A percentile compares a stretch with the other conserved stretches of the same genome.
phyloP scores from a whole-genome alignment of 768 basidiomycete genomes.

The Pisolithus marmoratus region DNA sequence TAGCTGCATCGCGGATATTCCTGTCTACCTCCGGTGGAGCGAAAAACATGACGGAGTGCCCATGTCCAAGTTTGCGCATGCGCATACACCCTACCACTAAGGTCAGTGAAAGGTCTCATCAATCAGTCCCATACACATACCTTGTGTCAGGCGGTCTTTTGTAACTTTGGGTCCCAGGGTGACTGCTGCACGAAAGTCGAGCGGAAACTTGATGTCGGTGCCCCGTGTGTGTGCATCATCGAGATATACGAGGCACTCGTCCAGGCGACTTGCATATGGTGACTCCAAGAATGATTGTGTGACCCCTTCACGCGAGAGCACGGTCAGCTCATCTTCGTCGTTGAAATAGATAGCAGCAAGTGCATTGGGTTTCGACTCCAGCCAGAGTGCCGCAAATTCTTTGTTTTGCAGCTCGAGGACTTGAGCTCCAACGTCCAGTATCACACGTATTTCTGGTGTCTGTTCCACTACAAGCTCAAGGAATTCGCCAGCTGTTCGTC shows the following conservation, averaged over 20 bases:
- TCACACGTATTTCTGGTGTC: slow-evolving; percentile 33
- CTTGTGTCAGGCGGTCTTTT: slow-evolving; percentile 46
- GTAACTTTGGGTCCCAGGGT: slow-evolving; percentile 45
- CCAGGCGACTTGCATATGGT: slow-evolving; percentile 35
- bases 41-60: slow-evolving; percentile 39
- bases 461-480: slow-evolving; percentile 26
- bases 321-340: slow-evolving; percentile 29
- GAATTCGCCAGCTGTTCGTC: slow-evolving; percentile 15
- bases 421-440: slow-evolving; percentile 51
- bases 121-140: slow-evolving; percentile 18
- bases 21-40: slow-evolving; percentile 34
- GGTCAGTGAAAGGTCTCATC: neutral
- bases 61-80: slow-evolving; percentile 40
- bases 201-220: slow-evolving; percentile 31
- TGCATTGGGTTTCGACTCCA: slow-evolving; percentile 15
- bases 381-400: slow-evolving; percentile 25
- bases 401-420: slow-evolving; percentile 42
- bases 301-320: slow-evolving; percentile 2
- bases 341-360: slow-evolving; percentile 38
- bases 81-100: slow-evolving; percentile 41
- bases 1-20: slow-evolving; percentile 28
- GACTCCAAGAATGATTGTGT: slow-evolving; percentile 34
- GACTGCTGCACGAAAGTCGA: slow-evolving; percentile 36
- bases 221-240: no score
- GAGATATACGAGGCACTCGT: slow-evolving; percentile 36